These are phyloP conservation scores for Clavispora vitiphila DNA, from an alignment of 805 yeast genomes.

Conservation along the genomic window DNA sequence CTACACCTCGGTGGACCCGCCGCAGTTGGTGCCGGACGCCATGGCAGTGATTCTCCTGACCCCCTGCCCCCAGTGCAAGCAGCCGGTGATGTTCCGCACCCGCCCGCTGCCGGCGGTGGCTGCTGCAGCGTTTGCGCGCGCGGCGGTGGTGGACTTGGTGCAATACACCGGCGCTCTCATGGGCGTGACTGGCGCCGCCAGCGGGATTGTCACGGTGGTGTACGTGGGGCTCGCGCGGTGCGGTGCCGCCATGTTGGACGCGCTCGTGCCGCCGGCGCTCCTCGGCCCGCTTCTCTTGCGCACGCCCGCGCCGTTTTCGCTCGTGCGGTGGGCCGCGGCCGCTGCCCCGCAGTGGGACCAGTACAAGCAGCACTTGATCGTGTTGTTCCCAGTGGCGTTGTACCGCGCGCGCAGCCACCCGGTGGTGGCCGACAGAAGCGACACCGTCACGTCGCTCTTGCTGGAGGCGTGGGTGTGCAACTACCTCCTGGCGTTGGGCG, in stretches of 20 bases:
- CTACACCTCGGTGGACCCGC: background rate
- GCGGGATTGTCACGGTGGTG: slow-evolving; percentile 37
- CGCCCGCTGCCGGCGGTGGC: slow-evolving; percentile 23
- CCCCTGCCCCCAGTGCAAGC: slow-evolving; percentile 40
- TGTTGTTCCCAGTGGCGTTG: slow-evolving; percentile 34
- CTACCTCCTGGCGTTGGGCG: slow-evolving; percentile 35
- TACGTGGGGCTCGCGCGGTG: slow-evolving; percentile 34
- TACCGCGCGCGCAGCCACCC: slow-evolving; percentile 31
- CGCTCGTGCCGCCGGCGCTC: slow-evolving; percentile 29
- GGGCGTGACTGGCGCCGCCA: slow-evolving; percentile 36
- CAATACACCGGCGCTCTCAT: slow-evolving; percentile 29
- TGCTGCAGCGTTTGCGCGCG: slow-evolving; percentile 13
- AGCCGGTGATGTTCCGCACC: slow-evolving; percentile 29
- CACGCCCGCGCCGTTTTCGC: background rate
- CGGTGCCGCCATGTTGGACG: slow-evolving; percentile 35
- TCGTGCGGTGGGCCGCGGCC: background rate
- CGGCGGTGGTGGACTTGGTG: slow-evolving; percentile 16
- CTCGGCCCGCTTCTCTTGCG: slow-evolving; percentile 22
- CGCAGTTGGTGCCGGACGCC: background rate
- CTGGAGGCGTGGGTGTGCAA: slow-evolving; percentile 32
- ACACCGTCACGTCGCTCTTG: slow-evolving; percentile 17
- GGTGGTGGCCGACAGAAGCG: slow-evolving; percentile 9
- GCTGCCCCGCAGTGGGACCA: slow-evolving; percentile 23
- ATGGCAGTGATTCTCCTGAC: slow-evolving; percentile 15
- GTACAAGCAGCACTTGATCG: slow-evolving; percentile 32